phyloP scores from a whole-genome alignment of 2,329 filamentous ascomycete species.

The Elsinoe batatas region DNA sequence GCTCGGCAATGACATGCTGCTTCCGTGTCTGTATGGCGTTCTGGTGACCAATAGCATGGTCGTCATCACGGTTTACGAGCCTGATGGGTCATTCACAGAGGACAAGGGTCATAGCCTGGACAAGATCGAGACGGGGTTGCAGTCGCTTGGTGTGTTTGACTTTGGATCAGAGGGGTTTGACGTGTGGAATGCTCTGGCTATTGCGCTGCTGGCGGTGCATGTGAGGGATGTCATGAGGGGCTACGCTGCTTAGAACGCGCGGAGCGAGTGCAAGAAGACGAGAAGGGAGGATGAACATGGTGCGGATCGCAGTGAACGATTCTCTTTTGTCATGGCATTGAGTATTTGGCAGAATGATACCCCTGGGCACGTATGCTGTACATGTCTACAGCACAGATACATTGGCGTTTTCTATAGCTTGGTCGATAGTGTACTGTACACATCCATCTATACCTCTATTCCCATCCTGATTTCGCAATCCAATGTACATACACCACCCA shows the following conservation, averaged over 20 bases:
- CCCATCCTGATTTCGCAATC: neutral
- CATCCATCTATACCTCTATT: neutral
- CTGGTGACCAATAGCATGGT: neutral
- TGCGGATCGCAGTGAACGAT: neutral
- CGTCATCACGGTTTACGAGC: neutral
- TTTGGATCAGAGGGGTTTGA: neutral
- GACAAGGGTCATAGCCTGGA: neutral
- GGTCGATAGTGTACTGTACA: neutral
- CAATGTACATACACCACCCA: neutral
- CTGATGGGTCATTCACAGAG: neutral
- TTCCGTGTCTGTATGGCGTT: constrained; percentile 6
- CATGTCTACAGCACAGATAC: neutral
- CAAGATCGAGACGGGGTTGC: neutral
- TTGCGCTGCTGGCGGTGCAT: constrained; percentile 8
- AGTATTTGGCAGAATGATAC: constrained; percentile 1
- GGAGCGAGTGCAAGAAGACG: neutral
- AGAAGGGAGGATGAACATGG: neutral
- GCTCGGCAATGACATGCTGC: neutral
- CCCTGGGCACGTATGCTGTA: neutral
- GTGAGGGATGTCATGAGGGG: constrained; percentile 10
- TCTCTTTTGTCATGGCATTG: neutral
- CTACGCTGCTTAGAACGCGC: neutral
- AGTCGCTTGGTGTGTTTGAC: neutral
- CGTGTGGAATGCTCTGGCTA: constrained; percentile 11
- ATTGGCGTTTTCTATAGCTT: neutral